Evolutionary conservation across 164 flowering plant species (phyloP).

Genomic region (Vitis rupestris): DNA sequence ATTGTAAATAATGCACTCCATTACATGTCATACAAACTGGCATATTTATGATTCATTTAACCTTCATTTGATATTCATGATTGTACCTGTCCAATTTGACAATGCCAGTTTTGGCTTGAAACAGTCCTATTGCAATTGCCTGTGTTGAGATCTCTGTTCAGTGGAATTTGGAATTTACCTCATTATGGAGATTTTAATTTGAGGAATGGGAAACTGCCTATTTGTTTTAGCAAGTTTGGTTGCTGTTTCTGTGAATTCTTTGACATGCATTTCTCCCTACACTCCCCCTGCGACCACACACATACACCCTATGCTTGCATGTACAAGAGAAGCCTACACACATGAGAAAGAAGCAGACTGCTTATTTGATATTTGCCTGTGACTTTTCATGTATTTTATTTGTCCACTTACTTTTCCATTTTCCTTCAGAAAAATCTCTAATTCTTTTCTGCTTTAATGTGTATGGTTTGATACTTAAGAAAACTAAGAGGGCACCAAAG

Average conservation of each 20-base stretch:
- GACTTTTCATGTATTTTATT: neutral
- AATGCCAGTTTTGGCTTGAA: neutral
- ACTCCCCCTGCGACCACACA: too few relatives aligned
- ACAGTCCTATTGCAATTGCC: neutral
- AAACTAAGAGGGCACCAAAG: slow-evolving; percentile 85
- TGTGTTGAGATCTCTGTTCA: neutral
- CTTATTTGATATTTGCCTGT: neutral
- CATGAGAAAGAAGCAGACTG: neutral
- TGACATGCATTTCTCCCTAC: too few relatives aligned
- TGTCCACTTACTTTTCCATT: neutral
- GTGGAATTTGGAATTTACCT: too few relatives aligned
- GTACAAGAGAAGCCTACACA: too few relatives aligned
- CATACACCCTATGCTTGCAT: too few relatives aligned
- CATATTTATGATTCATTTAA: neutral
- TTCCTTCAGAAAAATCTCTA: neutral
- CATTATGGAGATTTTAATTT: neutral
- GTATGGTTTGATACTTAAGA: slow-evolving; percentile 36
- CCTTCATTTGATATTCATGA: neutral
- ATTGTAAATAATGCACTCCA: neutral
- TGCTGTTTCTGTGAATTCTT: too few relatives aligned
- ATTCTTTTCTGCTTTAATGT: slow-evolving; percentile 1
- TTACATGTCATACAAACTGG: neutral
- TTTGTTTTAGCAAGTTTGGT: neutral
- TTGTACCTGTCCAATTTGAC: neutral
- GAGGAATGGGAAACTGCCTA: neutral